Percentiles rank a stretch among this genome's conserved stretches.
Evolutionary conservation across 306 rosid species (phyloP).

Genomic region (Cicer bijugum): DNA sequence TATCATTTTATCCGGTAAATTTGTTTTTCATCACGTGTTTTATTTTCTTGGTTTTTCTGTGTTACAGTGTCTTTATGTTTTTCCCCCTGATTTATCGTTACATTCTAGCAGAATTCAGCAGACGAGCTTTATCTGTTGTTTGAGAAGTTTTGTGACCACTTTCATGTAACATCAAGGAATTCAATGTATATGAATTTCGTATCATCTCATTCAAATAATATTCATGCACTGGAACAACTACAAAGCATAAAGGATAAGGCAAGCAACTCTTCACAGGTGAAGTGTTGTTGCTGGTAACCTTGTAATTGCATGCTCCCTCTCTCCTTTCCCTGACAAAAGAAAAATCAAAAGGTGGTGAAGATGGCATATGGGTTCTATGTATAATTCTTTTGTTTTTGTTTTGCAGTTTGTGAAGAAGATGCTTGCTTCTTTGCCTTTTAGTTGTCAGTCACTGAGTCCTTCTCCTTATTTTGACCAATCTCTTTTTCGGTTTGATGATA

Average conservation of each 20-base stretch:
- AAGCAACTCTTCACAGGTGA: constrained; percentile 75
- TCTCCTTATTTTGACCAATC: constrained; percentile 97
- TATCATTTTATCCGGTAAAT: constrained; percentile 89
- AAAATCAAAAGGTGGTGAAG: background rate
- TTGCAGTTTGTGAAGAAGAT: constrained; percentile 96
- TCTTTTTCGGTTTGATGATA: constrained; percentile 90
- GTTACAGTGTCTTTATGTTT: constrained; percentile 4
- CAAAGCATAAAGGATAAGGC: constrained; percentile 72
- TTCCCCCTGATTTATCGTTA: constrained; percentile 46
- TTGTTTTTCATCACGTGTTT: constrained; percentile 29
- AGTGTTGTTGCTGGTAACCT: constrained; percentile 36
- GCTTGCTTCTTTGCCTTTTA: constrained; percentile 82
- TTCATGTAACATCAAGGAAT: constrained; percentile 76
- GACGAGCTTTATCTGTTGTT: constrained; percentile 84
- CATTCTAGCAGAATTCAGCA: constrained; percentile 70
- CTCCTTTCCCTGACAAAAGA: constrained; percentile 4
- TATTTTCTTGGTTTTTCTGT: constrained; percentile 31
- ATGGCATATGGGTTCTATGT: constrained; percentile 13
- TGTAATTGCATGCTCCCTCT: constrained; percentile 5
- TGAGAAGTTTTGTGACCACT: constrained; percentile 88
- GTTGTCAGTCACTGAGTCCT: constrained; percentile 93
- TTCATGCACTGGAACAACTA: constrained; percentile 79
- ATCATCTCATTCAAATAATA: constrained; percentile 87
- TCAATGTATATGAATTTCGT: constrained; percentile 75
- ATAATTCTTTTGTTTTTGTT: constrained; percentile 39